Evolutionary conservation across 108 stramenopile genomes (phyloP).

Genomic region (Skeletonema tropicum): DNA sequence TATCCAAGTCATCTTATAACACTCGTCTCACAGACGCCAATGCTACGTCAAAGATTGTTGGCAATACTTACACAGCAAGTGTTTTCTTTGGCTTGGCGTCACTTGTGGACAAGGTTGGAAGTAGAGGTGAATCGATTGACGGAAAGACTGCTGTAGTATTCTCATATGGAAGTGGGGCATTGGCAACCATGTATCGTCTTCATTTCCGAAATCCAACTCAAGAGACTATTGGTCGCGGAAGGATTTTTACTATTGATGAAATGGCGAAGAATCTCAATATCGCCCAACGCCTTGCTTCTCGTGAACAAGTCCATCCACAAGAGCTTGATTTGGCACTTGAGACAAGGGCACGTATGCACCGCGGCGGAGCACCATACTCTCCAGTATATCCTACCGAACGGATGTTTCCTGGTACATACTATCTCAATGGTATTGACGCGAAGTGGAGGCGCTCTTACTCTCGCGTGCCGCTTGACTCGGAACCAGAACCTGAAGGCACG

Average conservation of each 20-base stretch:
- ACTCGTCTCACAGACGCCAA: constrained; percentile 72
- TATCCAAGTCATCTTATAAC: constrained; percentile 60
- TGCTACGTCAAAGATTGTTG: constrained; percentile 79
- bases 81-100: constrained; percentile 92
- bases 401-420: constrained; percentile 89
- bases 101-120: constrained; percentile 79
- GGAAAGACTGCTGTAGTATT: constrained; percentile 82
- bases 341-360: constrained; percentile 88
- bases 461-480: constrained; percentile 73
- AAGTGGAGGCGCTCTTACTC: constrained; percentile 83
- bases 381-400: constrained; percentile 89
- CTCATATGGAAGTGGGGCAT: constrained; percentile 87
- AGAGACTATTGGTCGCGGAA: constrained; percentile 29
- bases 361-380: constrained; percentile 78
- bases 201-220: constrained; percentile 64
- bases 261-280: constrained; percentile 81
- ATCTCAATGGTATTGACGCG: constrained; percentile 84
- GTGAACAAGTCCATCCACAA: constrained; percentile 86
- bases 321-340: constrained; percentile 93
- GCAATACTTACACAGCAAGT: constrained; percentile 97
- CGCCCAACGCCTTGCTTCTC: constrained; percentile 67
- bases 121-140: constrained; percentile 62
- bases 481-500: constrained; percentile 54
- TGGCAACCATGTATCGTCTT: constrained; percentile 95
- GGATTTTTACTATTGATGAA: constrained; percentile 76